phyloP scores from a whole-genome alignment of 805 yeast genomes.

The Wickerhamomyces bovis region DNA sequence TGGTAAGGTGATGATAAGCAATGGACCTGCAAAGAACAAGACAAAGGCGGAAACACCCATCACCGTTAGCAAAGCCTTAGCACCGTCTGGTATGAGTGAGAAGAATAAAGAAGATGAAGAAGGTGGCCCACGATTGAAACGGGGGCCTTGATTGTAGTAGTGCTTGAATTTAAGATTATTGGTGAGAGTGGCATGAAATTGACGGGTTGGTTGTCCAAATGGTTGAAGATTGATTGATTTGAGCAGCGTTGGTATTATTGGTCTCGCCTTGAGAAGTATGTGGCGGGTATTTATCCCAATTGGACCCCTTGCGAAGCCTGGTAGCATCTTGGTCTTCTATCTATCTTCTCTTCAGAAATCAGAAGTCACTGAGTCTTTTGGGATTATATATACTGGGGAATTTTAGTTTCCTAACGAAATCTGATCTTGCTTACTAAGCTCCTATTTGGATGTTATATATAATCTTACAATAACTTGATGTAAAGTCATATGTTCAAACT shows the following conservation, averaged over 20 bases:
- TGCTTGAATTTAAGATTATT: background rate
- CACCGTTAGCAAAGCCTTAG: conserved; percentile 4
- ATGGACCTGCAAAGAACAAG: conserved; percentile 15
- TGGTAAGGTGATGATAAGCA: conserved; percentile 20
- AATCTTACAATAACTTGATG: too few species aligned
- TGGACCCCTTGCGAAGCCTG: background rate
- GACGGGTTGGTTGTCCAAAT: background rate
- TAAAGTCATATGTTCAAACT: background rate
- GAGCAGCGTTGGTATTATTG: background rate
- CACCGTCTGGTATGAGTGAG: conserved; percentile 10
- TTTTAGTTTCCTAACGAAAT: too few species aligned
- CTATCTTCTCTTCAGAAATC: too few species aligned
- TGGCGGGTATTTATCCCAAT: background rate
- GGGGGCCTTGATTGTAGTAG: conserved; percentile 5
- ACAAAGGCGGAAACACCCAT: conserved; percentile 12
- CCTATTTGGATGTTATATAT: too few species aligned
- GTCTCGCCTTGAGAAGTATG: background rate
- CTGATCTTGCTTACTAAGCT: too few species aligned
- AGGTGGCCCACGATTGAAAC: conserved; percentile 15
- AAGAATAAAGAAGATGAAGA: conserved; percentile 5
- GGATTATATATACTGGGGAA: background rate
- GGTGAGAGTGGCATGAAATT: background rate
- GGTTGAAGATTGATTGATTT: background rate
- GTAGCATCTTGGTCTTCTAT: background rate
- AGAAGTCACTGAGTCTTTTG: too few species aligned